Evolutionary conservation across 805 yeast species (phyloP).

Genomic region (Zygoascus tannicola): DNA sequence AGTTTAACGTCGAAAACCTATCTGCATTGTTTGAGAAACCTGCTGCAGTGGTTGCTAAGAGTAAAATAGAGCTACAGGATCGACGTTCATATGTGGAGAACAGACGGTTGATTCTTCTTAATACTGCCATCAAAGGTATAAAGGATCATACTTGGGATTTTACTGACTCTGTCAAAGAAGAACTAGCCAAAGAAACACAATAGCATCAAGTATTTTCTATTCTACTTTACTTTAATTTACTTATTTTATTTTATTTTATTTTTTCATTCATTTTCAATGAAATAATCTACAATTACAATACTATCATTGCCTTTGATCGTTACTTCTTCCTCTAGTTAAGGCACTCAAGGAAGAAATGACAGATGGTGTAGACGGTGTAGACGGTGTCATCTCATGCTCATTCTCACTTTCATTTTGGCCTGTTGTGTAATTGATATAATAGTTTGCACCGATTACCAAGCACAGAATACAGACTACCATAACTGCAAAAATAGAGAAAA

Average conservation of each 20-base stretch:
- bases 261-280: too few relatives aligned
- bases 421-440: slow-evolving; percentile 13
- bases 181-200: too few relatives aligned
- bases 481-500: slow-evolving; percentile 55
- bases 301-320: not conserved
- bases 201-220: too few relatives aligned
- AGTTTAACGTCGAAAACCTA: slow-evolving; percentile 58
- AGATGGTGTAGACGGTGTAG: too few relatives aligned
- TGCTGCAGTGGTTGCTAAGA: slow-evolving; percentile 27
- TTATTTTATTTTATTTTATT: too few relatives aligned
- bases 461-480: slow-evolving; percentile 34
- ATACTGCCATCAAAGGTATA: slow-evolving; percentile 37
- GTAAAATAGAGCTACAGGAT: slow-evolving; percentile 34
- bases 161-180: slow-evolving; percentile 7
- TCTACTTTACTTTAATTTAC: too few relatives aligned
- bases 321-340: not conserved
- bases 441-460: slow-evolving; percentile 33
- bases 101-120: slow-evolving; percentile 35
- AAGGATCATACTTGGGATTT: slow-evolving; percentile 31
- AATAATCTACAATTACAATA: too few relatives aligned
- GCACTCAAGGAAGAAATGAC: too few relatives aligned
- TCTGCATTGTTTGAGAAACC: slow-evolving; percentile 48
- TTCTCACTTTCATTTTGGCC: not conserved
- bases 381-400: too few relatives aligned
- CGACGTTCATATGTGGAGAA: slow-evolving; percentile 35